Evolutionary conservation across 495 filamentous ascomycete genomes (phyloP), one percentile per base, ranked within the genome.

Genomic region (Penicillium desertorum): DNA sequence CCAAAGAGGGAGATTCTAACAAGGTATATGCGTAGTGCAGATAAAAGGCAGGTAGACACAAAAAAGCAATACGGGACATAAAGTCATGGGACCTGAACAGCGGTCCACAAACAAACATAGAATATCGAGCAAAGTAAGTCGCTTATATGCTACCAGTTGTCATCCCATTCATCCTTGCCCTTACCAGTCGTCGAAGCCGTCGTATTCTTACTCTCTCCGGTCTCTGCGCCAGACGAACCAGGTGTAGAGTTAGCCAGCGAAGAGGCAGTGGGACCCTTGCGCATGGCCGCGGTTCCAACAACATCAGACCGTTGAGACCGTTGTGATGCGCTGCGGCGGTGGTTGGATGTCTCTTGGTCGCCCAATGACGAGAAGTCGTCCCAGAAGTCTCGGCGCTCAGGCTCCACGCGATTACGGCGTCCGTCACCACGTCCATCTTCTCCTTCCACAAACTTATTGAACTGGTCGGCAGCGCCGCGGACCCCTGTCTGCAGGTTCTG

Each of bases 301-400:
- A 85, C 73, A 27, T 71, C 71, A 19, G 72, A 72, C 27, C 66
- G 62, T 27, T 55, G 53, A 19, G 53, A 55, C 20, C 53, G 53
- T n/a, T 55, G 53, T 14, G 72, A 71, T 1, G 59, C 55, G 29
- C 57, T 68, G 11, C 70, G 58, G 4, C 65, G 68, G 44, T 76
- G 72, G 8, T 70, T 67, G 61, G 79, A 47, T 62, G 69, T 75
- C 3, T 83, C 81, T 23, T 79, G 71, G 36, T 69, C 73, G 0
- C 84, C 82, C 56, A 92, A 82, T 22, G 84, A 82, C 16, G 75
- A 69, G 51, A 86, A 84, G 58, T 83, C 81, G 73, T 98, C 95
- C 95, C 94, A 98, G 73, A 98, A 98, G 39, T 89, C 88, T 60
- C 86, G 84, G 70, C 86, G 89, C 50, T 89, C 87, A 17, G 81